Evolutionary conservation across 306 rosid genomes (phyloP), one percentile per base, ranked within the genome.

Genomic region (Medicago truncatula): DNA sequence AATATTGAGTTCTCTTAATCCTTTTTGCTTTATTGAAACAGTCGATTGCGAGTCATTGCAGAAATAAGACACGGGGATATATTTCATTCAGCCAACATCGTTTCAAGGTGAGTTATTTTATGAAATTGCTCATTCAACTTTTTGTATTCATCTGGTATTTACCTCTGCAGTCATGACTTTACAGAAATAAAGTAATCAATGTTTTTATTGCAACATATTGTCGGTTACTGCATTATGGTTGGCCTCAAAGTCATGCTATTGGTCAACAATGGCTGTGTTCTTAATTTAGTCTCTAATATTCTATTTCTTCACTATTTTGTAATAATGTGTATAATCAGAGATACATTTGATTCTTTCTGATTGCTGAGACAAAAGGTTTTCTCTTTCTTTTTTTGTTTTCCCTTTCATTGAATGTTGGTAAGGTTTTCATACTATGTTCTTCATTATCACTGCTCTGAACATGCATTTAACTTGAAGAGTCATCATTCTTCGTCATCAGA

Each of bases 31-130:
- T 64, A 72, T 66, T 86, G 86, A 65, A 84, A 89, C 90, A 95
- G 98, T 59, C 97, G 97, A 80, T 81, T 95, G 88, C 89, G 98
- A 82, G 97, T 92, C 79, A 89, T 95, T 73, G 97, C 97, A 1
- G 98, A 95, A 88, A 89, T 92, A 66, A 90, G 92, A 77, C 96
- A 88, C 56, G 96, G 91, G 43, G 97, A 92, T 82, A 82, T 95
- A 74, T 92, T 90, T 83, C 98, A 95, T 86, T 84, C 97, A 6
- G 93, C 96, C 84, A 95, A 92, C 91, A 92, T 95, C 41, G 95
- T 95, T 44, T 95, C 98, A 78, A 95, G 98, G 98, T 95, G 78
- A 86, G 84, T 60, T 73, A 63, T 71, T 80, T 67, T 13, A 31
- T 23, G 54, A 65, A 78, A 38, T 74, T 70, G 21, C n/a, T 47